phyloP scores from a whole-genome alignment of 2,329 filamentous ascomycete species.

The Pseudopyricularia javanii region DNA sequence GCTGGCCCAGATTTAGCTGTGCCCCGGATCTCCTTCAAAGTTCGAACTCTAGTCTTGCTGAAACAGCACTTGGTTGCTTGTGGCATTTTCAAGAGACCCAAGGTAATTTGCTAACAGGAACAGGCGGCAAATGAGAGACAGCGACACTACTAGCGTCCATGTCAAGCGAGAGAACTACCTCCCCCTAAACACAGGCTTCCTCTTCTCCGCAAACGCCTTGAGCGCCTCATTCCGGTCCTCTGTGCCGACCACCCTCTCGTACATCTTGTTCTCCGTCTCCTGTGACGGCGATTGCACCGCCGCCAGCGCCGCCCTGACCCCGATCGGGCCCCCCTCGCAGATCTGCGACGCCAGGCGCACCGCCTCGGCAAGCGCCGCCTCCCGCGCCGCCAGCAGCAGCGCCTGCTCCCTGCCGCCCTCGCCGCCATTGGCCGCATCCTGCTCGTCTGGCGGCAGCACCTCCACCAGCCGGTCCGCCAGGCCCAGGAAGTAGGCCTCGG shows the following conservation, averaged over 20 bases:
- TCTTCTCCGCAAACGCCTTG: slow-evolving; percentile 62
- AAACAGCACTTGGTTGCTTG: no score
- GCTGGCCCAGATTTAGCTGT: no score
- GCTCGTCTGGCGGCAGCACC: slow-evolving; percentile 27
- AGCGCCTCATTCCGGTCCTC: slow-evolving; percentile 84
- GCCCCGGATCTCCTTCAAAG: no score
- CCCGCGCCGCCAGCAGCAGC: slow-evolving; percentile 46
- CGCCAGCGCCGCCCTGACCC: slow-evolving; percentile 64
- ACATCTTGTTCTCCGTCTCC: slow-evolving; percentile 76
- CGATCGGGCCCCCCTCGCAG: slow-evolving; percentile 70
- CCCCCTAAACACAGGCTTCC: slow-evolving; percentile 46
- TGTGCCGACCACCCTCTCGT: slow-evolving; percentile 69
- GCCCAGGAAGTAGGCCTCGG: slow-evolving; percentile 85
- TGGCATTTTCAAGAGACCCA: no score
- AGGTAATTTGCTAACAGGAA: no score
- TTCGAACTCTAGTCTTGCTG: no score
- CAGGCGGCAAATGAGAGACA: no score
- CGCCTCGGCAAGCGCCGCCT: slow-evolving; percentile 60
- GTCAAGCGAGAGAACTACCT: slow-evolving; percentile 19
- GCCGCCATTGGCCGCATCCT: background rate
- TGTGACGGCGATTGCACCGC: slow-evolving; percentile 65
- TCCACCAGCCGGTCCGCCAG: slow-evolving; percentile 85
- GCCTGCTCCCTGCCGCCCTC: slow-evolving; percentile 16
- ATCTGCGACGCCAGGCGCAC: slow-evolving; percentile 73
- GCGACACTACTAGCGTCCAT: no score